Evolutionary conservation across 345 rosid genomes (phyloP).

Genomic region (Eucalyptus brandiana): DNA sequence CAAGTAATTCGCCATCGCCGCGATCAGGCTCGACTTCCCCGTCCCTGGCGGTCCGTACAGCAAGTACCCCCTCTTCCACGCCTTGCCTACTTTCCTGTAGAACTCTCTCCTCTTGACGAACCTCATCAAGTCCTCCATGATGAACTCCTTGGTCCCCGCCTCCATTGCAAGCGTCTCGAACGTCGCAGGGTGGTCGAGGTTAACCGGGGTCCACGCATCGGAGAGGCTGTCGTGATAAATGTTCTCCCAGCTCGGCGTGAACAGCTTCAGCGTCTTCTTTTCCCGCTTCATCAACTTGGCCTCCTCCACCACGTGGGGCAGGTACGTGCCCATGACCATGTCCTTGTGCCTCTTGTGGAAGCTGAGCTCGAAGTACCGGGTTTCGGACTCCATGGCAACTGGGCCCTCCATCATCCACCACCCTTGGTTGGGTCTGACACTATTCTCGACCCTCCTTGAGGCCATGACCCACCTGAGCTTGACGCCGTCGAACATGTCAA

Average conservation of each 20-base stretch:
- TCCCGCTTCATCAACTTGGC: constrained; percentile 20
- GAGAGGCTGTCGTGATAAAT: constrained; percentile 14
- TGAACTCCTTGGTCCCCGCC: constrained; percentile 12
- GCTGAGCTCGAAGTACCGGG: constrained; percentile 33
- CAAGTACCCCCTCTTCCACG: constrained; percentile 79
- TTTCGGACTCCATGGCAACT: constrained; percentile 1
- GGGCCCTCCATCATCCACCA: not conserved
- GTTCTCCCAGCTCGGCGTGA: constrained; percentile 15
- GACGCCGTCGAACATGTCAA: constrained; percentile 34
- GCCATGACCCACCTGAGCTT: constrained; percentile 36
- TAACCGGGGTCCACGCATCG: constrained; percentile 38
- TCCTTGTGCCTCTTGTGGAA: constrained; percentile 46
- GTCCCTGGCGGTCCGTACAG: constrained; percentile 70
- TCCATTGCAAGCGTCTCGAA: constrained; percentile 65
- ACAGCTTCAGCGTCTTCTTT: constrained; percentile 42
- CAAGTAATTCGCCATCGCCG: constrained; percentile 71
- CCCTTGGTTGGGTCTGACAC: not conserved
- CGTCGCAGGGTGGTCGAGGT: constrained; percentile 65
- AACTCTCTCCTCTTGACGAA: constrained; percentile 42
- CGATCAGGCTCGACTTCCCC: constrained; percentile 67
- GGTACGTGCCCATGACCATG: constrained; percentile 32
- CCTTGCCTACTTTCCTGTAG: constrained; percentile 57
- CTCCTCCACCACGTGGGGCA: constrained; percentile 30
- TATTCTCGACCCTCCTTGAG: constrained; percentile 21
- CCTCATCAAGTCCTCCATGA: constrained; percentile 45